Percentiles rank a stretch among this genome's conserved stretches.
These are phyloP conservation scores for Capsicum baccatum DNA, from an alignment of 257 asterid species.

Conservation along the genomic window DNA sequence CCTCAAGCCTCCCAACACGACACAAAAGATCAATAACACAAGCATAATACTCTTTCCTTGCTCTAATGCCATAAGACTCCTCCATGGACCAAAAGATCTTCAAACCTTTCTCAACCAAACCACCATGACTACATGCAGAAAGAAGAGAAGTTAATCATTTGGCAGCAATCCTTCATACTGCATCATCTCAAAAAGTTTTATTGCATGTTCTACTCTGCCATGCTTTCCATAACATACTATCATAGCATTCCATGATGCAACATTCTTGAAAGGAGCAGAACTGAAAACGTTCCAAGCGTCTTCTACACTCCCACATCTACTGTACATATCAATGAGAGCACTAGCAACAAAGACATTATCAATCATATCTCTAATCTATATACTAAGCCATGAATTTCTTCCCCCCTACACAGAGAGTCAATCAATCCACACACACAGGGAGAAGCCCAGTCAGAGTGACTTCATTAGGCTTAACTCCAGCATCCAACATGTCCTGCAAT, in stretches of 20 bases:
- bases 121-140: slow-evolving; percentile 66
- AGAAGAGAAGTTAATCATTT: slow-evolving; percentile 53
- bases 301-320: slow-evolving; percentile 60
- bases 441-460: slow-evolving; percentile 64
- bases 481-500: slow-evolving; percentile 50
- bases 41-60: slow-evolving; percentile 55
- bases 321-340: slow-evolving; percentile 68
- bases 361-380: slow-evolving; percentile 47
- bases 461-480: slow-evolving; percentile 59
- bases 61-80: slow-evolving; percentile 41
- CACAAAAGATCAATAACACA: slow-evolving; percentile 63
- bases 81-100: slow-evolving; percentile 47
- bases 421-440: slow-evolving; percentile 61
- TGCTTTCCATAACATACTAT: slow-evolving; percentile 70
- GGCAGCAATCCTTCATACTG: slow-evolving; percentile 47
- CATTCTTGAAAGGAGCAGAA: slow-evolving; percentile 45
- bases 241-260: slow-evolving; percentile 67
- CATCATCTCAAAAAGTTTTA: slow-evolving; percentile 55
- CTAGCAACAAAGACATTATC: slow-evolving; percentile 60
- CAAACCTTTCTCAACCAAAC: slow-evolving; percentile 54
- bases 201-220: slow-evolving; percentile 56
- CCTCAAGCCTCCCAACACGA: slow-evolving; percentile 62
- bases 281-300: slow-evolving; percentile 50
- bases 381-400: slow-evolving; percentile 62
- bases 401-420: slow-evolving; percentile 48